Base-by-base conservation (phyloP, 2,329 filamentous ascomycete species). In the Fusarium albidum region DNA sequence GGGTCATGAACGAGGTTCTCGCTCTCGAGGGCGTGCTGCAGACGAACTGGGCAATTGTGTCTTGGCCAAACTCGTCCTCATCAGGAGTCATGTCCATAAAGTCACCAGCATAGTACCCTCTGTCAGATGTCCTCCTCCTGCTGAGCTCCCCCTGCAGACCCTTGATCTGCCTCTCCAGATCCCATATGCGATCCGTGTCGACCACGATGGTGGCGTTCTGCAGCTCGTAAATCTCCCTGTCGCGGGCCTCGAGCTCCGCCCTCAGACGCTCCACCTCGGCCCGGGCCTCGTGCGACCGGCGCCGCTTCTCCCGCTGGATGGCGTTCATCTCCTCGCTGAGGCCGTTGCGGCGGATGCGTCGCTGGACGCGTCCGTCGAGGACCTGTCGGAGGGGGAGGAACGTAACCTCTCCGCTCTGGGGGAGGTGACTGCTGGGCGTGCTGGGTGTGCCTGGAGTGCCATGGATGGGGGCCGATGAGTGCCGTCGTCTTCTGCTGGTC, bases 241-340 rank as follows among this genome's bases (percentile, higher is more conserved):
- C 82, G 34, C 78, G 79, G 3, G 72, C 73, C 6, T 75, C 76
- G 8, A 88, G 66, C 42, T 84, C 77, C 0, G 68, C 66, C 33
- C 70, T 77, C 9, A 88, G 75, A 9, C 72, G 71, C 8, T 77
- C 72, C 3, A 87, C 70, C 65, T 87, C 81, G 0, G 70, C 72
- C 35, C 72, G 73, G 9, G 76, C 70, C 26, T 75, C 68, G 45
- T 68, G 70, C 1, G 71, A 70, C 34, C 73, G 71, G 13, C 69
- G 72, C 35, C 71, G 75, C 65, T 79, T 81, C 50, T 82, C 79
- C 8, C 72, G 71, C 8, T 78, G 72, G 46, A 84, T 79, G 11
- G 69, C 68, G 65, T 85, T 82, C 71, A 85, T 80, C 70, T 86
- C 81, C 57, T 84, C 83, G 58, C 82, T 84, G 6, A 86, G 66